phyloP scores from a whole-genome alignment of 192 early-diverging fungal species.

The Backusella morwellensis region DNA sequence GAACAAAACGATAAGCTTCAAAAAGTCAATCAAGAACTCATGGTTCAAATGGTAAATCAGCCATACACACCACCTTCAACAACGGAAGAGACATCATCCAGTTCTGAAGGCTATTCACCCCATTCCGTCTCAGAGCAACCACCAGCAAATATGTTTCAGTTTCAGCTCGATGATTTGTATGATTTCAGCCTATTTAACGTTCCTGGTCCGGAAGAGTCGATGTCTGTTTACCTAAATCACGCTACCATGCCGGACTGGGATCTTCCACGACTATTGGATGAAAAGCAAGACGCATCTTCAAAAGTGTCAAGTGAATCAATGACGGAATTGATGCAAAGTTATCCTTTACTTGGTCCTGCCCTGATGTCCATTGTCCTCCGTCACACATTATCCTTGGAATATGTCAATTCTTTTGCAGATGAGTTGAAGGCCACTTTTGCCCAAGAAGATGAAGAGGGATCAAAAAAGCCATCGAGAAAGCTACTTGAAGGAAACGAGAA shows the following conservation, averaged over 20 bases:
- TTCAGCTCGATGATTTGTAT: background rate
- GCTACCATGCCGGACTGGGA: conserved; percentile 14
- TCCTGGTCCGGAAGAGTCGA: background rate
- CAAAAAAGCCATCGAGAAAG: background rate
- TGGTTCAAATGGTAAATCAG: background rate
- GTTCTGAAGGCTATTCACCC: conserved; percentile 8
- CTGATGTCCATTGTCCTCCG: conserved; percentile 29
- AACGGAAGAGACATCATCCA: background rate
- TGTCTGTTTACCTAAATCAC: conserved; percentile 6
- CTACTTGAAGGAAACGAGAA: background rate
- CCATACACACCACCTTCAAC: background rate
- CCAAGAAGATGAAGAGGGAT: background rate
- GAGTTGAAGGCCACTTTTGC: background rate
- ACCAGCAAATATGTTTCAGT: background rate
- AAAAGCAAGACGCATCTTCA: background rate
- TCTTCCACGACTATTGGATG: conserved; percentile 6
- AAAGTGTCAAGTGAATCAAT: background rate
- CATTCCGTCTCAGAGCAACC: background rate
- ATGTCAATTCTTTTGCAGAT: background rate
- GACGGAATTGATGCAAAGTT: background rate
- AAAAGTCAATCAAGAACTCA: conserved; percentile 10
- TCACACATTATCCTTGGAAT: conserved; percentile 20
- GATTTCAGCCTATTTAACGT: conserved; percentile 1
- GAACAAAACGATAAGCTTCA: background rate
- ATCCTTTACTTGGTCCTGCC: conserved; percentile 30